A percentile compares a stretch with the other conserved stretches of the same genome.
phyloP scores from a whole-genome alignment of 192 early-diverging fungal species.

The Coemansia sp. region DNA sequence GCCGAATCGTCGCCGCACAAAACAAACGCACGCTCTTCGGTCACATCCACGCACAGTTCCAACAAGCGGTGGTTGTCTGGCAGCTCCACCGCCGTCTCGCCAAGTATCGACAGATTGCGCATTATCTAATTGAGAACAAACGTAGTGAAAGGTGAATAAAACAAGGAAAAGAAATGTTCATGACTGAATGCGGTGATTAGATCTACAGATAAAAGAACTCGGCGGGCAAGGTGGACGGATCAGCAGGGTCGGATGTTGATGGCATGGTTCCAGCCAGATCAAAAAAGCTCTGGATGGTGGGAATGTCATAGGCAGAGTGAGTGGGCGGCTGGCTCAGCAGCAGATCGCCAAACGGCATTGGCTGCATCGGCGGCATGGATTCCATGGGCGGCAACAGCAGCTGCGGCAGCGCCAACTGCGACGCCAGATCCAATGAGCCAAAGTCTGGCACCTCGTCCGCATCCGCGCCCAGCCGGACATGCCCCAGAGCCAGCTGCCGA shows the following conservation, averaged over 20 bases:
- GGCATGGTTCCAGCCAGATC: constrained; percentile 6
- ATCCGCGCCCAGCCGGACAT: constrained; percentile 8
- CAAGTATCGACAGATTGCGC: constrained; percentile 31
- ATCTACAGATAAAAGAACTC: neutral
- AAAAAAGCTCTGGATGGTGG: constrained; percentile 24
- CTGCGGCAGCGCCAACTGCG: neutral
- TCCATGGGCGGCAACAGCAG: constrained; percentile 5
- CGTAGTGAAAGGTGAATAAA: no score
- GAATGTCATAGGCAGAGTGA: constrained; percentile 5
- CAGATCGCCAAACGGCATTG: constrained; percentile 8
- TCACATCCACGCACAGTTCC: constrained; percentile 5
- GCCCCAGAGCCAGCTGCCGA: constrained; percentile 17
- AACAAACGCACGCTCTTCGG: neutral
- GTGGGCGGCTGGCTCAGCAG: constrained; percentile 6
- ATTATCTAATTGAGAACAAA: constrained; percentile 6
- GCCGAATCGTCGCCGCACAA: neutral
- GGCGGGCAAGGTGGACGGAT: neutral
- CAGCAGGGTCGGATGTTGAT: neutral
- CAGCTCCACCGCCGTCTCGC: constrained; percentile 12
- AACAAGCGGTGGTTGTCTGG: constrained; percentile 13
- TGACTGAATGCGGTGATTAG: neutral
- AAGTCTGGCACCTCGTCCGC: constrained; percentile 1
- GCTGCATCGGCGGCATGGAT: constrained; percentile 8
- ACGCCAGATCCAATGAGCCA: neutral
- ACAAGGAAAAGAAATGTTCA: neutral